Base-by-base conservation (phyloP, 2,329 filamentous ascomycete species). In the Stagonosporopsis chrysanthemi region DNA sequence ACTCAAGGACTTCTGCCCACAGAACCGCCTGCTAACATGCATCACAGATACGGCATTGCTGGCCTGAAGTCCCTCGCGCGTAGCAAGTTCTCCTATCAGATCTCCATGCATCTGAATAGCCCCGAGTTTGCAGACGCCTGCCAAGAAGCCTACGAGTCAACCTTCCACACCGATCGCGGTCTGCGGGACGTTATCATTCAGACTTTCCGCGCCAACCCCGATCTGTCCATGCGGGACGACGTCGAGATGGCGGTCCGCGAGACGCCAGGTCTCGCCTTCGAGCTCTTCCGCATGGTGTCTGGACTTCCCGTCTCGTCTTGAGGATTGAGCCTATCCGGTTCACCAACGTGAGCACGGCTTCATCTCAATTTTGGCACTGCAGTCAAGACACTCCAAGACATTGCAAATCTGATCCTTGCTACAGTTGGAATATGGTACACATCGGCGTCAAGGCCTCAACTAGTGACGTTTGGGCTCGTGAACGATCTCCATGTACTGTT, bases 121-220 rank as follows among this genome's bases (percentile, higher is more conserved):
- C 67, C 76, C 6, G 80, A 82, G 51, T 74, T 82, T 33, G 75
- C 81, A 46, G 78, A 80, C 44, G 79, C 80, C 17, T 80, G 81
- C 61, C 75, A 79, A 68, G 79, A 81, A 60, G 80, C 79, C 14
- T 83, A 82, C 69, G 77, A 78, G 56, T 77, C 76, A 31, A 83
- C 81, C 42, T 76, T 82, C 59, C 80, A 83, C 67, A 75, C 73
- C 19, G 81, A 83, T 64, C 76, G 81, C 33, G 81, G 81, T 11
- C 74, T 82, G 24, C 75, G 81, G 22, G 78, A 81, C 58, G 67
- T 82, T 44, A 75, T 82, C 49, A 71, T 82, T 44, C 79, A 82
- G 59, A 72, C 78, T 2, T 82, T 83, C 71, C 75, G 77, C 41
- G 75, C 67, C 15, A 78, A 82, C 52, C 80, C 80, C 15, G 74